phyloP scores from a whole-genome alignment of 2,329 filamentous ascomycete genomes.

The Aspergillus sp. region DNA sequence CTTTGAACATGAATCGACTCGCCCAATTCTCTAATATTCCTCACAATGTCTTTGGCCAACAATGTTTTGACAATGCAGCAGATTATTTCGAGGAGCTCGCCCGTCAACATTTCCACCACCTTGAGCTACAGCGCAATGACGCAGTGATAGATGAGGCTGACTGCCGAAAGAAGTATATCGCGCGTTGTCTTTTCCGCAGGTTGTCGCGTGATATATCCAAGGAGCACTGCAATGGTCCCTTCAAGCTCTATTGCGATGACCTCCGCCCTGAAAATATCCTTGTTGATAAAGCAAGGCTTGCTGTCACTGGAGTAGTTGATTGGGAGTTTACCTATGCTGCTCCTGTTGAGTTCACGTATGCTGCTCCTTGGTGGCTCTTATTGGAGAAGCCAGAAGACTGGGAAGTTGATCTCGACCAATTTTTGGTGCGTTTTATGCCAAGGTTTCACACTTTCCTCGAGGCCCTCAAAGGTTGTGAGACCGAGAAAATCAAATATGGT shows the following conservation, averaged over 20 bases:
- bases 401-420: slow-evolving; percentile 14
- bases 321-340: slow-evolving; percentile 18
- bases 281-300: slow-evolving; percentile 4
- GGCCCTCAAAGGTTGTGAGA: slow-evolving; percentile 17
- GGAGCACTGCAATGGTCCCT: slow-evolving; percentile 11
- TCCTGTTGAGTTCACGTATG: slow-evolving; percentile 12
- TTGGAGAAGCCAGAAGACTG: slow-evolving; percentile 17
- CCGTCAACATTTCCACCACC: slow-evolving; percentile 18
- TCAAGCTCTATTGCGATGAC: slow-evolving; percentile 19
- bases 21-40: slow-evolving; percentile 17
- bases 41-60: slow-evolving; percentile 8
- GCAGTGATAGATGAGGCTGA: slow-evolving; percentile 7
- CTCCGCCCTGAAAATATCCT: slow-evolving; percentile 14
- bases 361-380: slow-evolving; percentile 19
- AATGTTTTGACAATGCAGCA: slow-evolving; percentile 15
- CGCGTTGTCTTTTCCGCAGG: neutral
- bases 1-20: slow-evolving; percentile 21
- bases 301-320: slow-evolving; percentile 14
- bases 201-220: slow-evolving; percentile 5
- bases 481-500: slow-evolving; percentile 10
- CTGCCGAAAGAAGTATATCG: neutral
- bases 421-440: slow-evolving; percentile 16
- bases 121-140: slow-evolving; percentile 20
- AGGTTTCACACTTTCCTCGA: slow-evolving; percentile 17
- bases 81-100: slow-evolving; percentile 20